A percentile compares a stretch with the other conserved stretches of the same genome.
Conservation (phyloP, 2,329 filamentous ascomycete species). For the Stachybotrys chartarum region DNA sequence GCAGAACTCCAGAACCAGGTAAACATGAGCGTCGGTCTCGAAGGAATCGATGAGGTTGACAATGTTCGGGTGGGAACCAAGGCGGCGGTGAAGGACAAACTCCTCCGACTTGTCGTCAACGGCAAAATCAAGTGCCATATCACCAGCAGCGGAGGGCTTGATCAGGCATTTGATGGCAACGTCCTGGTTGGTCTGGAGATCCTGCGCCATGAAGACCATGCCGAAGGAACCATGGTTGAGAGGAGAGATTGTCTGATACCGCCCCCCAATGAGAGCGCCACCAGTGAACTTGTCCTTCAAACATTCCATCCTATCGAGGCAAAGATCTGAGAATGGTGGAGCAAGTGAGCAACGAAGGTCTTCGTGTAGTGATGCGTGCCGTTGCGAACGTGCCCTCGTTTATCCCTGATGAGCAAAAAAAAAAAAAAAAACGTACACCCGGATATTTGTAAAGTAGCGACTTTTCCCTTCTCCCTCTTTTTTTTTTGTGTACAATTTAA, state of each 20-base stretch:
- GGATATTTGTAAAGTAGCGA: neutral
- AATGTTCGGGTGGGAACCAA: conserved; percentile 80
- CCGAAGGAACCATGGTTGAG: conserved; percentile 98
- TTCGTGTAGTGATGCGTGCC: neutral
- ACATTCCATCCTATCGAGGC: conserved; percentile 60
- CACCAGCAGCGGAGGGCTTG: conserved; percentile 62
- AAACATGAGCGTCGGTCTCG: conserved; percentile 84
- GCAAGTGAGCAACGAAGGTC: neutral
- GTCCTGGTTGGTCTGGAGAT: conserved; percentile 65
- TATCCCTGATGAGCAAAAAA: neutral
- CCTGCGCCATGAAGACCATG: conserved; percentile 92
- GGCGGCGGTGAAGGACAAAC: conserved; percentile 68
- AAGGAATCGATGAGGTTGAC: conserved; percentile 90
- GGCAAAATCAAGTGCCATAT: conserved; percentile 56
- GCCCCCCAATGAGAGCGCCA: conserved; percentile 77
- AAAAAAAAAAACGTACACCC: neutral
- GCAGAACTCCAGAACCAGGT: conserved; percentile 92
- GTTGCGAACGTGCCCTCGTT: neutral
- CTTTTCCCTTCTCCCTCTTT: neutral
- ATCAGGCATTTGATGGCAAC: conserved; percentile 97
- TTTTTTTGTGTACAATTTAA: conserved; percentile 2
- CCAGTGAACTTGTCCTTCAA: conserved; percentile 74
- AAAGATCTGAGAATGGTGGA: neutral
- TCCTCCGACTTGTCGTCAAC: conserved; percentile 81
- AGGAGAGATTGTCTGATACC: conserved; percentile 84